A percentile compares a stretch with the other conserved stretches of the same genome.
Evolutionary conservation across 352 stramenopile species (phyloP).

Genomic region (Stephanocyclus meneghinianus): DNA sequence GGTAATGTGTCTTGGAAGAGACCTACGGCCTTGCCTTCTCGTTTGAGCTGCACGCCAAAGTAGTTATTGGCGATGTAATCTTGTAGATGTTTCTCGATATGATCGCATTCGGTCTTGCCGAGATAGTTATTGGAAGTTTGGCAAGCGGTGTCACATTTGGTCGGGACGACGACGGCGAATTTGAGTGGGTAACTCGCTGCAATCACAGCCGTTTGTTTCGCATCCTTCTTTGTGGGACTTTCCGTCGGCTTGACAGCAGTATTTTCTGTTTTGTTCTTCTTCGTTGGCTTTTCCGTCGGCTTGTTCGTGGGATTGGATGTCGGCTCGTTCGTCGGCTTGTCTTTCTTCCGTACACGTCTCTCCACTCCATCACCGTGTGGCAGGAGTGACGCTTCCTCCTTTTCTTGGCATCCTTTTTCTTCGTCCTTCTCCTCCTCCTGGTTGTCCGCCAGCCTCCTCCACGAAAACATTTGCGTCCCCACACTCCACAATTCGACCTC

Average conservation of each 20-base stretch:
- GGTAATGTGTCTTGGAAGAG: not conserved
- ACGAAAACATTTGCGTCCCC: constrained; percentile 3
- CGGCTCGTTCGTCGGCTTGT: not conserved
- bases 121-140: constrained; percentile 1
- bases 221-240: not conserved
- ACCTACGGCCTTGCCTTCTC: constrained; percentile 7
- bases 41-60: constrained; percentile 6
- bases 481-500: constrained; percentile 19
- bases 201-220: not conserved
- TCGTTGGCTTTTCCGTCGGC: not conserved
- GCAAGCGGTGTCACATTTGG: constrained; percentile 6
- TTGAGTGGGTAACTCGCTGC: not conserved
- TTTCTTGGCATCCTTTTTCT: not conserved
- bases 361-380: not conserved
- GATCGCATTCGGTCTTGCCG: not conserved
- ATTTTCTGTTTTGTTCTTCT: not conserved
- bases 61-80: not conserved
- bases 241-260: not conserved
- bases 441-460: not conserved
- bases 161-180: constrained; percentile 9
- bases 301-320: not conserved
- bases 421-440: not conserved
- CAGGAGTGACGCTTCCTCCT: not conserved
- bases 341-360: not conserved
- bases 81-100: constrained; percentile 3